These are phyloP conservation scores for Nakaseomyces nivariensis DNA, from an alignment of 1,139 yeast species.

Conservation along the genomic window DNA sequence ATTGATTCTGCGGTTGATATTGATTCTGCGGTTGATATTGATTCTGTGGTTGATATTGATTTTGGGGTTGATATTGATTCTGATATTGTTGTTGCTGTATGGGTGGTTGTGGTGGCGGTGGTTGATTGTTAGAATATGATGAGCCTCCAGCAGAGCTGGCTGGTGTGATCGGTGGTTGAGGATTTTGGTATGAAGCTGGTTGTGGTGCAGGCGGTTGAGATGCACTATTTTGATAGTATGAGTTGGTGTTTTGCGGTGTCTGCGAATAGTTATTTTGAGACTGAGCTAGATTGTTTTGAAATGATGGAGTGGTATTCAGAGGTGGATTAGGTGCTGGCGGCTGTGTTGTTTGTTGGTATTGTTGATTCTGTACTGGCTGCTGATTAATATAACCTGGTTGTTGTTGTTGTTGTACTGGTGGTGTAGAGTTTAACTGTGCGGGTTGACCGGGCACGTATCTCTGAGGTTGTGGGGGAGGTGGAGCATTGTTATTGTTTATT, in stretches of 20 bases:
- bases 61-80: background rate
- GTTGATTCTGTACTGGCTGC: background rate
- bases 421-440: background rate
- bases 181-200: background rate
- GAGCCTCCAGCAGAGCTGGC: background rate
- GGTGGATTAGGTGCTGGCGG: background rate
- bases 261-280: background rate
- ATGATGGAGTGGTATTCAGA: background rate
- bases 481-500: background rate
- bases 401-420: background rate
- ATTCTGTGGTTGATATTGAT: background rate
- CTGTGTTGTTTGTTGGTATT: conserved; percentile 6
- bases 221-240: background rate
- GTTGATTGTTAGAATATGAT: background rate
- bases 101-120: background rate
- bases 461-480: conserved; percentile 8
- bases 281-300: background rate
- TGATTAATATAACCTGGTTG: background rate
- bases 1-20: background rate
- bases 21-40: background rate
- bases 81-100: background rate
- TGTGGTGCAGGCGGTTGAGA: background rate
- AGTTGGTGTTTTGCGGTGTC: background rate
- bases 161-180: background rate
- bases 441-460: background rate